Conservation (phyloP, 371 early-diverging fungal species). For the Dinochytrium kinnereticum region DNA sequence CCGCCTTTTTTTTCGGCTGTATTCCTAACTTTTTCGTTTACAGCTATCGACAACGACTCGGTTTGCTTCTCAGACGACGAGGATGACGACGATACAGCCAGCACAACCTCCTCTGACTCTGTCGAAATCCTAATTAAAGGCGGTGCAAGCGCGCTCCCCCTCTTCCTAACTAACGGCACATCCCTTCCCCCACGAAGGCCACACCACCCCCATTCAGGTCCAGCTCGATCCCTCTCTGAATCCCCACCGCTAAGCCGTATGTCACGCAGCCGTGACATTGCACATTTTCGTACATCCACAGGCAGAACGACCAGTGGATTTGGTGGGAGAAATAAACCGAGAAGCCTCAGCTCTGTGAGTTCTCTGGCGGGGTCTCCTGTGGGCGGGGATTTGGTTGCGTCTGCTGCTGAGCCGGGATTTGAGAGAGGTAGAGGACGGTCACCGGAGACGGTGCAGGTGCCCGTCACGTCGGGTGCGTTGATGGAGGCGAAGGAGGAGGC, state of each 20-base stretch:
- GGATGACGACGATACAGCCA: conserved; percentile 12
- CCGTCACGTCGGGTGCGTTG: no score
- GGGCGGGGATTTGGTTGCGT: neutral
- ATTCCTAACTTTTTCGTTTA: neutral
- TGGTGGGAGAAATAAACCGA: neutral
- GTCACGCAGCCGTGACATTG: neutral
- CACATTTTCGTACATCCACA: neutral
- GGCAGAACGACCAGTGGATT: neutral
- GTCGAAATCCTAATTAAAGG: conserved; percentile 14
- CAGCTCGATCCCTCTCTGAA: conserved; percentile 8
- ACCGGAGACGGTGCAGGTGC: no score
- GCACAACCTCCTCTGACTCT: neutral
- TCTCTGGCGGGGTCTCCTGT: neutral
- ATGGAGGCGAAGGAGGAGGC: neutral
- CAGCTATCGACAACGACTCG: neutral
- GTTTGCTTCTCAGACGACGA: neutral
- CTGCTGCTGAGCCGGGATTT: neutral
- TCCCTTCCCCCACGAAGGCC: neutral
- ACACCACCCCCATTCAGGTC: neutral
- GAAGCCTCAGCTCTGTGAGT: neutral
- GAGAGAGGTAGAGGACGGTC: neutral
- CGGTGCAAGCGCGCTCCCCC: conserved; percentile 12
- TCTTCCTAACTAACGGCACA: conserved; percentile 9
- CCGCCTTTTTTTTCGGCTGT: neutral
- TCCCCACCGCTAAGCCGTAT: neutral